These are phyloP conservation scores for Monotropa hypopitys DNA, from an alignment of 179 eudicot genomes.

Conservation along the genomic window DNA sequence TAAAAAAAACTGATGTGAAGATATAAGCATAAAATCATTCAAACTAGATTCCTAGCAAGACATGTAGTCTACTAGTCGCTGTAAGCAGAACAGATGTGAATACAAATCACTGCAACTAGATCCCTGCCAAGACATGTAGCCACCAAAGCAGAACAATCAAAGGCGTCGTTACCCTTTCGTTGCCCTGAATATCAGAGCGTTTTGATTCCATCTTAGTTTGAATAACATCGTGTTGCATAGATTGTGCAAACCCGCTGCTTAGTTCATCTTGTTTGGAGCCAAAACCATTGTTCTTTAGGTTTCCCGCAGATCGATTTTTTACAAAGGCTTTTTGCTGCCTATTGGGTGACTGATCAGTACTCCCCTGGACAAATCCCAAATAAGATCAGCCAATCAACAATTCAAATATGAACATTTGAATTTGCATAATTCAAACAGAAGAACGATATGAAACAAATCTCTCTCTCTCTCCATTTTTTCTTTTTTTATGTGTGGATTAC, in stretches of 20 bases:
- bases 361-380: constrained; percentile 35
- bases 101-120: background rate
- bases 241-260: constrained; percentile 46
- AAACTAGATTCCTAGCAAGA: background rate
- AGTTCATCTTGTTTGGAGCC: constrained; percentile 43
- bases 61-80: background rate
- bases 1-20: background rate
- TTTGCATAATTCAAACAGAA: background rate
- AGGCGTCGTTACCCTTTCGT: constrained; percentile 47
- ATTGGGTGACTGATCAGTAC: constrained; percentile 42
- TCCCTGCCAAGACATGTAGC: background rate
- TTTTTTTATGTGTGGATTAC: background rate
- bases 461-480: background rate
- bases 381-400: constrained; percentile 10
- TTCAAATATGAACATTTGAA: background rate
- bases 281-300: constrained; percentile 44
- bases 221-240: constrained; percentile 19
- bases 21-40: background rate
- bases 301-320: constrained; percentile 43
- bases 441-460: background rate
- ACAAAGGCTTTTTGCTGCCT: constrained; percentile 27
- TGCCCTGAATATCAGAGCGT: constrained; percentile 16
- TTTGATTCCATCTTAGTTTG: constrained; percentile 16
- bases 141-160: background rate
- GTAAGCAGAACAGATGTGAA: background rate